Percentiles rank a stretch among this genome's conserved stretches.
Conservation (phyloP, 2,329 filamentous ascomycete genomes). For the Gaeumannomyces sp. region DNA sequence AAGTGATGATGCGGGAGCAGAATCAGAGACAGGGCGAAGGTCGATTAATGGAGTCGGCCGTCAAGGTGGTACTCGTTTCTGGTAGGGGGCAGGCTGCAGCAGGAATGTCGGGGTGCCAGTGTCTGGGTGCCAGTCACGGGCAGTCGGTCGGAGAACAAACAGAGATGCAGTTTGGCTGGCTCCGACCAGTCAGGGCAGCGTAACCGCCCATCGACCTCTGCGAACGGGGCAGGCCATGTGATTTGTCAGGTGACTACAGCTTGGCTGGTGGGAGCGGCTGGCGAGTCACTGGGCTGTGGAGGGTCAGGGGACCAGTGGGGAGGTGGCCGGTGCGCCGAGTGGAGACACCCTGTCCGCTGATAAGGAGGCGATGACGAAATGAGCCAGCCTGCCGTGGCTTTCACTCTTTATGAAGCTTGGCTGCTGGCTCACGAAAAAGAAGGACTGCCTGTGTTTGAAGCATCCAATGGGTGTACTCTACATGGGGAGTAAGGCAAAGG, state of each 20-base stretch:
- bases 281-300: background rate
- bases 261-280: too few species aligned
- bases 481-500: too few species aligned
- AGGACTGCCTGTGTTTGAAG: too few species aligned
- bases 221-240: background rate
- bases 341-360: background rate
- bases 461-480: too few species aligned
- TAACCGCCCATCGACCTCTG: background rate
- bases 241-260: background rate
- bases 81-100: background rate
- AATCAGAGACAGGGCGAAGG: background rate
- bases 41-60: background rate
- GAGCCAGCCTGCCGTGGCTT: background rate
- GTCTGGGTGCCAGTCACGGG: constrained; percentile 2
- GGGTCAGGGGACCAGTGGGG: background rate
- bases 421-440: too few species aligned
- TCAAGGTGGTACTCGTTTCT: constrained; percentile 5
- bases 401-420: background rate
- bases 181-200: too few species aligned
- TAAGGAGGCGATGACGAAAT: background rate
- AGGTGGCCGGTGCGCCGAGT: background rate
- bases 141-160: constrained; percentile 9
- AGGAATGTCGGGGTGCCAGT: background rate
- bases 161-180: background rate
- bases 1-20: constrained; percentile 6